Conservation (phyloP, 371 early-diverging fungal genomes). For the Syncephalastrum racemosum region DNA sequence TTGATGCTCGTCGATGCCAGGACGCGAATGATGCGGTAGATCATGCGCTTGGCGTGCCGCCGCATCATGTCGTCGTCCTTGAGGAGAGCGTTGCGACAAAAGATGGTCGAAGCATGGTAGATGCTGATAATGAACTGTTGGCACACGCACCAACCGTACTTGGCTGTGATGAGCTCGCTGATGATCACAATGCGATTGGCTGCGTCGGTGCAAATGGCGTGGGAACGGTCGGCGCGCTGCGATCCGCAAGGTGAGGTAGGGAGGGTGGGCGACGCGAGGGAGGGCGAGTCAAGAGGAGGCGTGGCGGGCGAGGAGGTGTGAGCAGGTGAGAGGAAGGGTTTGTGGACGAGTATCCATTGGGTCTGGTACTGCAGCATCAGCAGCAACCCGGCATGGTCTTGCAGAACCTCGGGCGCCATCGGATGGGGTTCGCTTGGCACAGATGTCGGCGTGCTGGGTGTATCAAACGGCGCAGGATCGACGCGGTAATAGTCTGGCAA, state of each 20-base stretch:
- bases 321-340: slow-evolving; percentile 31
- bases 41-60: slow-evolving; percentile 34
- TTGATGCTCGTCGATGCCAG: slow-evolving; percentile 30
- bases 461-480: slow-evolving; percentile 23
- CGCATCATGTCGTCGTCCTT: slow-evolving; percentile 16
- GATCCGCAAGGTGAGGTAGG: slow-evolving; percentile 10
- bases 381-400: slow-evolving; percentile 33
- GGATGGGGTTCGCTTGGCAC: slow-evolving; percentile 13
- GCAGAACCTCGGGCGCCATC: slow-evolving; percentile 21
- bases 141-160: slow-evolving; percentile 47
- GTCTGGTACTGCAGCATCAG: slow-evolving; percentile 47
- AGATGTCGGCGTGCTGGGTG: background rate
- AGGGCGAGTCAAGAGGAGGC: slow-evolving; percentile 15
- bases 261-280: slow-evolving; percentile 4
- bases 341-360: slow-evolving; percentile 46
- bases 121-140: slow-evolving; percentile 43
- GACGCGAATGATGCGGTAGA: slow-evolving; percentile 39
- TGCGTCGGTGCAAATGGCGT: slow-evolving; percentile 43
- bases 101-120: slow-evolving; percentile 46
- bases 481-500: slow-evolving; percentile 34
- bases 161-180: slow-evolving; percentile 31
- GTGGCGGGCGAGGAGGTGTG: slow-evolving; percentile 16
- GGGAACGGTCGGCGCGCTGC: slow-evolving; percentile 29
- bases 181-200: slow-evolving; percentile 43
- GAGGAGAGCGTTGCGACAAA: slow-evolving; percentile 33